Evolutionary conservation across 176 grass and related monocot species (phyloP), one percentile per base, ranked within the genome.

Genomic region (Dendrocalamus sinicus): DNA sequence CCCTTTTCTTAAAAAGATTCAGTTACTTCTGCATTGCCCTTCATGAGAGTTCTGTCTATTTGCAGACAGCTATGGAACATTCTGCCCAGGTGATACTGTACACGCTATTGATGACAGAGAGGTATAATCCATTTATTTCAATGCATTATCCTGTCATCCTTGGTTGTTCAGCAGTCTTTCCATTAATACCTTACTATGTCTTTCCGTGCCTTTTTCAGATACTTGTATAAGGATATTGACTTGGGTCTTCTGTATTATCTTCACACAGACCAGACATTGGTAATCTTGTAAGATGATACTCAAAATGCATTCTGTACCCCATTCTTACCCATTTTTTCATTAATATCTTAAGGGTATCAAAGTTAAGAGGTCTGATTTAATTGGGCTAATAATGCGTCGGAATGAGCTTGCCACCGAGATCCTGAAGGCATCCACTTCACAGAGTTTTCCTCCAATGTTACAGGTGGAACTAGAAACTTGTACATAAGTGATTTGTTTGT

Each of bases 371-470:
- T 86, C 93, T 54, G 90, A 98, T 77, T 89, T 98, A 63, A 78
- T 98, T 82, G 96, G 96, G 59, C 50, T 98, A 85, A 92, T 98
- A 77, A 92, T 98, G 93, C 93, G 93, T 20, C 89, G 96, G 78
- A 98, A 98, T 0, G 96, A 98, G 81, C 93, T 98, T 89, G 96
- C 96, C 61, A 79, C 91, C 63, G 96, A 98, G 78, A 94, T 98
- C 55, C 84, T 94, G 60, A 98, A 95, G 85, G 96, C 96, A 70
- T 95, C 88, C 15, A 91, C 61, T 69, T 86, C 88, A 70, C 91
- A 92, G 66, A 85, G 62, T 73, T 84, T 98, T 63, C 96, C 93
- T 88, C 78, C 93, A 65, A 98, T 98, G 93, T 69, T 94, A 81
- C 86, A 95, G 90, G 96, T 90, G 67, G 51, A 82, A 81, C 52